Evolutionary conservation across 1,284 basidiomycete species (phyloP), one percentile per base, ranked within the genome.

Genomic region (Malassezia globosa): DNA sequence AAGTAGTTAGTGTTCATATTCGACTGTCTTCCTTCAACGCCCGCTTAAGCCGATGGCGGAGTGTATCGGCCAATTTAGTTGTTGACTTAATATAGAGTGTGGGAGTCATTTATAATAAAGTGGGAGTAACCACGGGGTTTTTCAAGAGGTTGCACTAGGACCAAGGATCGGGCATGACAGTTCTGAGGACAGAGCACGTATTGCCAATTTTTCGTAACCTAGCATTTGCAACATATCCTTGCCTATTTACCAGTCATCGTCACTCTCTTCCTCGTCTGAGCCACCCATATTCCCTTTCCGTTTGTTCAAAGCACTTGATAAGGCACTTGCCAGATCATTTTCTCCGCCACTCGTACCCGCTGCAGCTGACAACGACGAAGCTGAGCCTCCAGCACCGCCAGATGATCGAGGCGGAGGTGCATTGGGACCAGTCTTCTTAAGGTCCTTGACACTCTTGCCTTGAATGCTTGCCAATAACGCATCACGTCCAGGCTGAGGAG

Each of bases 231-330:
- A 5, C 2, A 16, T n/a, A n/a, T n/a, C n/a, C n/a, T n/a, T 31
- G 29, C 23, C 4, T 14, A 10, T 8, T 25, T 52, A 71, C 68
- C 66, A 69, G 27, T 71, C 68, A n/a, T 71, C 68, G 29, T 69
- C 66, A 31, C 58, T 85, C 5, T 85, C 85, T 10, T 89, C 87
- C 34, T 94, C 87, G 60, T 89, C 87, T 59, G 74, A 85, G 59
- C 88, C 87, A 4, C 85, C 88, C 70, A 95, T 77, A 65, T 87
- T 84, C 72, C 85, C 87, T 72, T 88, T 95, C 61, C 89, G 76
- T 66, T 84, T 81, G 46, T 76, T 77, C 48, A 84, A 72, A 5
- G 82, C 82, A 11, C 79, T 78, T 5, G 82, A 82, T 37, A 84
- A 72, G 26, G 81, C 81, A 37, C 77, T 77, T 0, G 82, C 82